A percentile compares a stretch with the other conserved stretches of the same genome.
phyloP scores from a whole-genome alignment of 176 grass and related monocot species.

The Sorghum bicolor region DNA sequence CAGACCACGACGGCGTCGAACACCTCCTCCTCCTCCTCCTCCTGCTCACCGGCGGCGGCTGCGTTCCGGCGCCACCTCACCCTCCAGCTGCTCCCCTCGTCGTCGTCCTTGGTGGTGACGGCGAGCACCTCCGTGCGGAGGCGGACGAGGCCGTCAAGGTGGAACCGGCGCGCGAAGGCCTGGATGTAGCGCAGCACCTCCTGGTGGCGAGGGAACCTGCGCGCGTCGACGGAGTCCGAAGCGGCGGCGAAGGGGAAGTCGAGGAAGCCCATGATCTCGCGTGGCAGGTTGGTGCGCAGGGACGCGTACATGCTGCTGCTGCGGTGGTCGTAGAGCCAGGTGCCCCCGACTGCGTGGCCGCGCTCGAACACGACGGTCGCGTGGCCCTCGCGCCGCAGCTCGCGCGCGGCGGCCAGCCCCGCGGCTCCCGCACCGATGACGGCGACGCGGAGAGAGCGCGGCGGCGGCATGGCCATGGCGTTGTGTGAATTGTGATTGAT shows the following conservation, averaged over 20 bases:
- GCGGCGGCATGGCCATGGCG: neutral
- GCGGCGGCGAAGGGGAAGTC: conserved; percentile 68
- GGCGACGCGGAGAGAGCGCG: conserved; percentile 36
- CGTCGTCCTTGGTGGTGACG: neutral
- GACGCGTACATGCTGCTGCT: conserved; percentile 40
- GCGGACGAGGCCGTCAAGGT: conserved; percentile 40
- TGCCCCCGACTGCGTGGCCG: conserved; percentile 46
- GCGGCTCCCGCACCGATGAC: conserved; percentile 69
- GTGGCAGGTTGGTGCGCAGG: conserved; percentile 80
- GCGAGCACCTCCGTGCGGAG: conserved; percentile 30
- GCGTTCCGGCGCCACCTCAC: too few species aligned
- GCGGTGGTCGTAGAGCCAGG: conserved; percentile 64
- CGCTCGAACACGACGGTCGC: conserved; percentile 72
- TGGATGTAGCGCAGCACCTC: conserved; percentile 85
- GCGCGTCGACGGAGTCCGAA: conserved; percentile 24
- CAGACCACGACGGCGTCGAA: conserved; percentile 65
- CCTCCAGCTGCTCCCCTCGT: too few species aligned
- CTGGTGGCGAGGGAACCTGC: conserved; percentile 65
- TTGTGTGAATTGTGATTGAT: too few species aligned
- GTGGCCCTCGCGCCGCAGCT: conserved; percentile 79
- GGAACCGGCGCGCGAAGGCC: conserved; percentile 55
- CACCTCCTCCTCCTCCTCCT: conserved; percentile 30
- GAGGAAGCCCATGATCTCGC: conserved; percentile 78
- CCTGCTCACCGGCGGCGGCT: neutral
- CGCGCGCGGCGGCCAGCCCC: conserved; percentile 53